phyloP scores from a whole-genome alignment of 116 monocot species.

The Cymodocea nodosa region DNA sequence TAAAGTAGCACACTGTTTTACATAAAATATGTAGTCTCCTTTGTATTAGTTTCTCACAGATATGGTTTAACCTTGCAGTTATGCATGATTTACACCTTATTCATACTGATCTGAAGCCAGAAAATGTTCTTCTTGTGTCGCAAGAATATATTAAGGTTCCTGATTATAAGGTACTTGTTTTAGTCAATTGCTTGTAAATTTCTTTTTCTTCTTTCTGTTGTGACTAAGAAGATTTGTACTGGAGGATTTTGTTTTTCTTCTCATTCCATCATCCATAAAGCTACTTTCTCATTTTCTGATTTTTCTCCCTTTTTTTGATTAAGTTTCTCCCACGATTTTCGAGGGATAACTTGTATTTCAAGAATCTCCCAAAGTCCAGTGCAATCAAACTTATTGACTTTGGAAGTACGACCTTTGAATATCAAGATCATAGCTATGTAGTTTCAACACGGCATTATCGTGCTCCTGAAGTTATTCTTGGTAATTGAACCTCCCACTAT shows the following conservation, averaged over 20 bases:
- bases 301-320: background rate
- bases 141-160: conserved; percentile 70
- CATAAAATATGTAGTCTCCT: background rate
- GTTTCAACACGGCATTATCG: conserved; percentile 96
- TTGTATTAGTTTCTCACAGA: background rate
- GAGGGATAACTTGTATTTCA: conserved; percentile 46
- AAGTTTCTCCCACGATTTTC: conserved; percentile 35
- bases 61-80: conserved; percentile 35
- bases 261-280: background rate
- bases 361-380: conserved; percentile 77
- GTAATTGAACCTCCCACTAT: conserved; percentile 22
- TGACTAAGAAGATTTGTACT: too few relatives aligned
- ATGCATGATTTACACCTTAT: conserved; percentile 94
- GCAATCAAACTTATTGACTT: conserved; percentile 96
- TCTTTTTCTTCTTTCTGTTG: too few relatives aligned
- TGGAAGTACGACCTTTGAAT: conserved; percentile 94
- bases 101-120: conserved; percentile 97
- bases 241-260: background rate
- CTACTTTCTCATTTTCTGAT: background rate
- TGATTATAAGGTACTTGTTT: conserved; percentile 57
- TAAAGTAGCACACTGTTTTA: background rate
- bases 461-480: conserved; percentile 97
- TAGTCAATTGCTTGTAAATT: background rate
- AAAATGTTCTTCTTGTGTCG: conserved; percentile 91
- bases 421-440: conserved; percentile 94